A percentile compares a stretch with the other conserved stretches of the same genome.
These are phyloP conservation scores for Ramaria rubella DNA, from an alignment of 768 basidiomycete species.

Conservation along the genomic window DNA sequence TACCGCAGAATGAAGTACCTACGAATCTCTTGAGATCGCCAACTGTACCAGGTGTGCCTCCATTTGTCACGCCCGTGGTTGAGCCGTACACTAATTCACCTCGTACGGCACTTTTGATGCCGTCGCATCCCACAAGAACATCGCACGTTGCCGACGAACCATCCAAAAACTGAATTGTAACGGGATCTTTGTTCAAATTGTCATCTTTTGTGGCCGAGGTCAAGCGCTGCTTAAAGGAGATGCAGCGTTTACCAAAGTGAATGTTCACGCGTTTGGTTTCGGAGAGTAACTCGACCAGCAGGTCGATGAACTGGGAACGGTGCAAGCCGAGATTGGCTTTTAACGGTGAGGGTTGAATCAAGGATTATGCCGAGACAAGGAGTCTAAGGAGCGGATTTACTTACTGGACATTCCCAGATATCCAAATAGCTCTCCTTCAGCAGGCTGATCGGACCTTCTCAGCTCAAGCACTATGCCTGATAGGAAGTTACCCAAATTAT, in stretches of 20 bases:
- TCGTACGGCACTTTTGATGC: conserved; percentile 27
- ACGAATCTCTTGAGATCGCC: neutral
- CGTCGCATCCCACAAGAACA: conserved; percentile 28
- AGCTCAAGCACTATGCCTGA: conserved; percentile 41
- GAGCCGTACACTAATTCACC: conserved; percentile 4
- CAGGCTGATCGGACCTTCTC: conserved; percentile 35
- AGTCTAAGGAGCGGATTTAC: conserved; percentile 13
- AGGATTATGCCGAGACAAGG: conserved; percentile 16
- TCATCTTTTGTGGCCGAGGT: conserved; percentile 18
- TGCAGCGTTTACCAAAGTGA: conserved; percentile 27
- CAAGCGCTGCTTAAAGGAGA: conserved; percentile 14
- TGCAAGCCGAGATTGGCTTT: conserved; percentile 32
- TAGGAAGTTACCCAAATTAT: conserved; percentile 18
- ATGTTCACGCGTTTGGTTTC: conserved; percentile 13
- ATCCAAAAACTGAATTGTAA: conserved; percentile 15
- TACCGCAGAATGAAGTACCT: conserved; percentile 1
- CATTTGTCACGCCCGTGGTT: neutral
- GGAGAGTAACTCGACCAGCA: conserved; percentile 31
- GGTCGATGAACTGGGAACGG: conserved; percentile 42
- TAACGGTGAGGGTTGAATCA: neutral
- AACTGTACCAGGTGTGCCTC: neutral
- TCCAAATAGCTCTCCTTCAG: conserved; percentile 24
- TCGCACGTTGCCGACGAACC: conserved; percentile 23
- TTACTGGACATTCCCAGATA: conserved; percentile 1
- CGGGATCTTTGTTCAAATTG: neutral